Base-by-base conservation (phyloP, 1,139 yeast species). In the Neolecta irregularis region DNA sequence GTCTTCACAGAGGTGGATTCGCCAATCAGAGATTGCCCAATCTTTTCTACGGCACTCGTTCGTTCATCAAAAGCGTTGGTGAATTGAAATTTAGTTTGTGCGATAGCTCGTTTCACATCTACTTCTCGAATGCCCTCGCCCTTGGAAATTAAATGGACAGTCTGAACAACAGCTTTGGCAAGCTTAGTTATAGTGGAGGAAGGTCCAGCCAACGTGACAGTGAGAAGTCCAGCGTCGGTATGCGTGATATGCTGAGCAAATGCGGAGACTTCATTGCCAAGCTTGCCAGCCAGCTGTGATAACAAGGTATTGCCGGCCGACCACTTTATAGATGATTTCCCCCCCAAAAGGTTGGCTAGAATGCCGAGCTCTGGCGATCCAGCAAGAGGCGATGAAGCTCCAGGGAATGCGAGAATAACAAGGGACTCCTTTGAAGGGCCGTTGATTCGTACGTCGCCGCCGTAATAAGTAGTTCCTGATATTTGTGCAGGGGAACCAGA, bases 361-460 rank as follows among this genome's bases (percentile, higher is more conserved):
- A 75, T 71, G 54, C 77, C 74, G 59, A 66, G 74, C 48, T 73
- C 66, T 45, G 72, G 69, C 41, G 77, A 74, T 41, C 66, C 58
- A 11, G 35, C 38, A 11, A 32, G 23, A 7, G 34, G 22, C 37
- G 71, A 63, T 49, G 66, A 58, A 37, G 60, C 50, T 42, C 77
- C 68, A 49, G 96, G 93, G 50, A 81, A 66, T 54, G 92, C 93
- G 52, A 91, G 65, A 40, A 74, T 72, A 40, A 88, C 88, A 25
- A 38, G 38, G 44, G 72, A 70, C 43, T 81, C 73, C 45, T 65
- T 61, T 47, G 81, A 83, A 34, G 55, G 44, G 45, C 72, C 57
- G 63, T 85, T 71, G 49, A 75, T 61, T 64, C 98, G 80, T 41
- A 77, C 74, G 57, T 70, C 77, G 48, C 92, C 93, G 44, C 64